Percentiles rank a stretch among this genome's conserved stretches.
These are phyloP conservation scores for Zymoseptoria tritici DNA, from an alignment of 2,329 filamentous ascomycete species.

Conservation along the genomic window DNA sequence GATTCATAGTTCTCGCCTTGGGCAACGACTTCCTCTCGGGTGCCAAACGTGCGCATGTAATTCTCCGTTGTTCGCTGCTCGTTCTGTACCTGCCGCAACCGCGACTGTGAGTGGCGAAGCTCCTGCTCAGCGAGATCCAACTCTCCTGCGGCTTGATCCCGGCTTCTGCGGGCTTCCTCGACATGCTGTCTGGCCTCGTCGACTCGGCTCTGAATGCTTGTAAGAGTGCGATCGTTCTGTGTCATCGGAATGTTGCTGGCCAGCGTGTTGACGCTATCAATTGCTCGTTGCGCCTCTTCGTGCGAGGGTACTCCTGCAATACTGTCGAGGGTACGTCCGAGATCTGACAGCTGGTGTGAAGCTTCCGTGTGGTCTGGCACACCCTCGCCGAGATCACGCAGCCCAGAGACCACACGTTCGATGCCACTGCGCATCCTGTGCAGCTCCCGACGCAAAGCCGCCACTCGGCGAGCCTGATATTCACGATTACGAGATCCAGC, in stretches of 20 bases:
- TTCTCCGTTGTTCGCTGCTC: slow-evolving; percentile 32
- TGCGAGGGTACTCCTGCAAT: slow-evolving; percentile 18
- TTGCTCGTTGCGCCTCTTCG: slow-evolving; percentile 17
- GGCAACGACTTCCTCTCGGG: slow-evolving; percentile 40
- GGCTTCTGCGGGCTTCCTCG: slow-evolving; percentile 26
- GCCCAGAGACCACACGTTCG: slow-evolving; percentile 31
- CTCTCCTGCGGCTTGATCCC: slow-evolving; percentile 28
- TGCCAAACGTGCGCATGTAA: slow-evolving; percentile 39
- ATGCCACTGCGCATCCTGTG: slow-evolving; percentile 32
- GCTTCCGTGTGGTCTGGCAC: slow-evolving; percentile 28
- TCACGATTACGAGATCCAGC: slow-evolving; percentile 26
- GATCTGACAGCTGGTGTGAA: slow-evolving; percentile 21
- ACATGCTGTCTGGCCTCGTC: slow-evolving; percentile 26
- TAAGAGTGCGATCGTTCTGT: slow-evolving; percentile 18
- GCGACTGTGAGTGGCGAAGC: slow-evolving; percentile 24
- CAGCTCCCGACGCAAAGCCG: slow-evolving; percentile 32
- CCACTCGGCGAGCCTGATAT: slow-evolving; percentile 30
- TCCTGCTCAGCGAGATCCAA: slow-evolving; percentile 30
- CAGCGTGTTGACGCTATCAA: slow-evolving; percentile 18
- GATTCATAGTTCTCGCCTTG: slow-evolving; percentile 41
- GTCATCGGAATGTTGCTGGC: slow-evolving; percentile 9
- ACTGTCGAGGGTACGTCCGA: slow-evolving; percentile 26
- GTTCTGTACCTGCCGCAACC: slow-evolving; percentile 27
- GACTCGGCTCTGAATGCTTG: slow-evolving; percentile 24
- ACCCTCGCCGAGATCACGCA: slow-evolving; percentile 31